Evolutionary conservation across 495 filamentous ascomycete species (phyloP).

Genomic region (Penicillium lividum): DNA sequence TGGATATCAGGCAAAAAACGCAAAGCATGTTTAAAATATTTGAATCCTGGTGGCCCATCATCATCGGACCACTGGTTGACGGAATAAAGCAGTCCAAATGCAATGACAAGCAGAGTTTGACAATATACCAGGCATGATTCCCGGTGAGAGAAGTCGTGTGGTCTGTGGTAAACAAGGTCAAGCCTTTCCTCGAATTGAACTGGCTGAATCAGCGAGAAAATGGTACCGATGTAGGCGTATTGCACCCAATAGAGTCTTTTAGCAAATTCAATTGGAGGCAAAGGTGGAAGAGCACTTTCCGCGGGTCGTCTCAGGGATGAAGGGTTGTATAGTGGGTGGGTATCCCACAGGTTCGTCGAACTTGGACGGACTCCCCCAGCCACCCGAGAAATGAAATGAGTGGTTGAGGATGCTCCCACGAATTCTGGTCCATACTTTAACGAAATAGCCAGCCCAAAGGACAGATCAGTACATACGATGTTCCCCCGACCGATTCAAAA

Average conservation of each 20-base stretch:
- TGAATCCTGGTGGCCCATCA: conserved; percentile 51
- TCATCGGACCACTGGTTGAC: conserved; percentile 53
- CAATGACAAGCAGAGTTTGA: conserved; percentile 46
- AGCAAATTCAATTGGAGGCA: conserved; percentile 47
- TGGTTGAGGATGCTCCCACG: conserved; percentile 37
- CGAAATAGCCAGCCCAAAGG: not conserved
- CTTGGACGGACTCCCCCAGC: conserved; percentile 18
- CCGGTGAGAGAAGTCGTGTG: conserved; percentile 34
- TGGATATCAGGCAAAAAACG: conserved; percentile 51
- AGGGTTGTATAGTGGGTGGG: conserved; percentile 41
- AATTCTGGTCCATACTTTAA: conserved; percentile 26
- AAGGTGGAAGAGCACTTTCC: conserved; percentile 28
- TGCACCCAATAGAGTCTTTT: conserved; percentile 50
- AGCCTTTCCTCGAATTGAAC: conserved; percentile 45
- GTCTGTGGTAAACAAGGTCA: conserved; percentile 38
- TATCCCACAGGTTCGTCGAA: conserved; percentile 41
- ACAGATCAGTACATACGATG: conserved; percentile 27
- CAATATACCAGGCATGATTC: conserved; percentile 40
- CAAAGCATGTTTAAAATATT: conserved; percentile 50
- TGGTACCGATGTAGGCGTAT: conserved; percentile 54
- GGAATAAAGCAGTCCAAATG: conserved; percentile 55
- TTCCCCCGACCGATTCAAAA: conserved; percentile 39
- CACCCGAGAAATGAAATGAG: conserved; percentile 21
- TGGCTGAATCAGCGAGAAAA: conserved; percentile 50
- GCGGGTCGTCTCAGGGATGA: conserved; percentile 33